Evolutionary conservation across 306 rosid genomes (phyloP), one percentile per base, ranked within the genome.

Genomic region (Datisca glomerata): DNA sequence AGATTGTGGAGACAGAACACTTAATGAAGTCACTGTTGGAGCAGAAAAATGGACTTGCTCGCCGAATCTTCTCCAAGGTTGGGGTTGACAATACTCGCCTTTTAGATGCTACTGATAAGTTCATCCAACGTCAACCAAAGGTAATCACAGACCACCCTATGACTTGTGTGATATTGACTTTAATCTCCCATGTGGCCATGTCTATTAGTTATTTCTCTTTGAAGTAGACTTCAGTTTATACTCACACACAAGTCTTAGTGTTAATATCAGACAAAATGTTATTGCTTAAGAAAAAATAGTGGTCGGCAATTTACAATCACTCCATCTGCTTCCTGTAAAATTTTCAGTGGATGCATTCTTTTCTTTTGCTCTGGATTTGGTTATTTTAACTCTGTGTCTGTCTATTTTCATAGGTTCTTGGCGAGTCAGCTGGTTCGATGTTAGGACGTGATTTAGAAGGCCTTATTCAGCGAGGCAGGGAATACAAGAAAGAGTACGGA

Each of bases 1-100:
- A 89, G 65, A 89, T 89, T 40, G 98, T 89, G 60, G 98, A 89
- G 81, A 80, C 95, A 7, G 98, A 89, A 60, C 98, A 89, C 72
- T 60, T 89, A 71, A 80, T 89, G 93, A 84, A 78, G 68, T 77
- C 98, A 18, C 60, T 89, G 38, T 61, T 89, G 59, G 98, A 89
- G 79, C 98, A 89, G 68, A 89, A 84, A 73, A 89, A 89, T 25
- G 98, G 98, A 33, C 92, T 89, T 28, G 98, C 98, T 31, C 93
- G 95, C 29, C 59, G 98, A 61, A 89, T 89, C 21, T 89, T 89
- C 61, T 67, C 98, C 41, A 89, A 78, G 71, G 69, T 20, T 48
- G 98, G 98, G 53, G 72, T 89, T 13, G 95, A 89, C 53, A 89
- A 80, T 56, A 80, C 84, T 1, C 75, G 79, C 35, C 93, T 89